These are phyloP conservation scores for Calvatia gigantea DNA, from an alignment of 768 basidiomycete genomes.

Conservation along the genomic window DNA sequence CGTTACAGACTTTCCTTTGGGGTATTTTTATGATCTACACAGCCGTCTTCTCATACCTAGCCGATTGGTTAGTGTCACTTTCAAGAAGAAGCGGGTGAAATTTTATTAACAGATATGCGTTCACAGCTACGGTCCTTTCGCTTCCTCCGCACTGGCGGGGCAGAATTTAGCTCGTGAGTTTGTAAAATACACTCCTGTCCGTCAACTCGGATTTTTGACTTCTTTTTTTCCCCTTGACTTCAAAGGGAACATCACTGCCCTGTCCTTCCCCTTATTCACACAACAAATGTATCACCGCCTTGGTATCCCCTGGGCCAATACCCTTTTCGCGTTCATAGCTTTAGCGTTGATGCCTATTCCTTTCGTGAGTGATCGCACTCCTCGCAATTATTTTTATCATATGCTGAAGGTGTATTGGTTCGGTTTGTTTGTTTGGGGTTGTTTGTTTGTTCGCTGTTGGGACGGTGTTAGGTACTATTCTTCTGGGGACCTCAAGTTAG, in stretches of 20 bases:
- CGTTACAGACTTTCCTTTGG: constrained; percentile 46
- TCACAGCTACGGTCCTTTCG: constrained; percentile 44
- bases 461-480: constrained; percentile 43
- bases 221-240: too few relatives aligned
- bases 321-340: constrained; percentile 47
- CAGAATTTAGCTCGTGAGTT: constrained; percentile 52
- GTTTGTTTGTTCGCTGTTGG: too few relatives aligned
- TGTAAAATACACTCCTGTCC: not conserved
- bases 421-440: too few relatives aligned
- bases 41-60: constrained; percentile 53
- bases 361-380: constrained; percentile 36
- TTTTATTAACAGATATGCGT: not conserved
- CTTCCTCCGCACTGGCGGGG: constrained; percentile 60
- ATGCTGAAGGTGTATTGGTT: too few relatives aligned
- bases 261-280: constrained; percentile 57
- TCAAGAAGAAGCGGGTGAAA: not conserved
- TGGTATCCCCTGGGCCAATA: constrained; percentile 54
- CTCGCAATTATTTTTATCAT: too few relatives aligned
- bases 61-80: constrained; percentile 52
- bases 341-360: constrained; percentile 47
- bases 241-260: constrained; percentile 42
- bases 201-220: too few relatives aligned
- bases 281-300: constrained; percentile 46
- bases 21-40: constrained; percentile 50
- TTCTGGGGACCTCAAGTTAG: constrained; percentile 40